Evolutionary conservation across 805 yeast species (phyloP), one percentile per base, ranked within the genome.

Genomic region (Saccharomycopsis sp.): DNA sequence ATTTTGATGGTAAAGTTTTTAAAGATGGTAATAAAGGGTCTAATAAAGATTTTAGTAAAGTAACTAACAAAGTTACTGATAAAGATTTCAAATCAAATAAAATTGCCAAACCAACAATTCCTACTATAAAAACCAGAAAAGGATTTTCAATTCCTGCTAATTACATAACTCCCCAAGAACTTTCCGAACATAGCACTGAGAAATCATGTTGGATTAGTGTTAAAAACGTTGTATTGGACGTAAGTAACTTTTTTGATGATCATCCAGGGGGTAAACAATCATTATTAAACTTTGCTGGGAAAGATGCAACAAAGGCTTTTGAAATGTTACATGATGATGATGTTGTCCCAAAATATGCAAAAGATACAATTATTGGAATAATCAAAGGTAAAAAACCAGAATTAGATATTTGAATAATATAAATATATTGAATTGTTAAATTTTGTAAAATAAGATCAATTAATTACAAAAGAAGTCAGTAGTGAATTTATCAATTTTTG

Each of bases 241-340:
- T 63, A 34, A 65, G 76, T 0, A 47, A 60, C 12, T 72, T 72
- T 47, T 53, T 70, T 43, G 46, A 52, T 13, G 58, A 63, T 46
- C 75, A 67, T 49, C 84, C 84, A 5, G 84, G 84, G 21, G 84
- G 84, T 6, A 69, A 59, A 14, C 72, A 73, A 37, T 67, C 78
- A 12, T 72, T 75, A 44, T 36, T 63, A 13, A 62, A 64, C 43
- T 66, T 63, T 49, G 69, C 68, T 10, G 72, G 74, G 1, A 63
- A 58, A 46, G 72, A 66, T 47, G 72, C 73, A 3, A 67, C 71
- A 2, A 71, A 66, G 41, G 65, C 67, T 37, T 68, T 67, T 49
- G 72, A 60, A 31, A 66, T 68, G 73, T 56, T 74, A 39, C 81
- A 75, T 51, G 76, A 73, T 41, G 81, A 75, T 47, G 62, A 62